Base-by-base conservation (phyloP, 176 grass and related monocot genomes). In the Oryza rufipogon region DNA sequence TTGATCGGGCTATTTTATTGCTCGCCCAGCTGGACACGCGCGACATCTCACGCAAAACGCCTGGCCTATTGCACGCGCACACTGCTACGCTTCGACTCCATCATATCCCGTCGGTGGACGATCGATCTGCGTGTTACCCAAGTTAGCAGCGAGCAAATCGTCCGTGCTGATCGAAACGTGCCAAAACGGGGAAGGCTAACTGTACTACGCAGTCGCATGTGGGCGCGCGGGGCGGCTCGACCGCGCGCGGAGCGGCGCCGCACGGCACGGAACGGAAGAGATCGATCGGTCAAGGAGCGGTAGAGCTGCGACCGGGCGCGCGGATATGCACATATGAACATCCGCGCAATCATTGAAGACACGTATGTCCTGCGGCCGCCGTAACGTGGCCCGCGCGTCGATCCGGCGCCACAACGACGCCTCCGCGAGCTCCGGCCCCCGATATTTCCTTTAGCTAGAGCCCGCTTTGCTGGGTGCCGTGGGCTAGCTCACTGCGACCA, bases 291-390 rank as follows among this genome's bases (percentile, higher is more conserved):
- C 44, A 85, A 64, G 41, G 3, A 14, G 49, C 11, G 49, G 47
- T 14, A 4, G 19, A 15, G 4, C 2, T 39, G 4, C 20, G 61
- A 36, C 13, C 63, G 14, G 64, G 7, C 67, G 9, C 13, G 23
- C 42, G 30, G 38, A 28, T 11, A 70, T 17, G 39, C 20, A 42
- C 60, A 17, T 19, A 38, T 56, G 30, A 75, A 68, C n/a, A 48
- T 28, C 42, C 22, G 17, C 17, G 44, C 83, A 86, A 86, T 82
- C 88, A 90, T 90, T 20, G 73, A 25, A 33, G 83, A 73, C 88
- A 90, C 83, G 88, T 86, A 90, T 36, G 78, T 48, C n/a, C 77
- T 41, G 77, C 77, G 76, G 81, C 38, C 38, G 77, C 64, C 48
- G 65, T 81, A 33, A 85, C 71, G 82, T 76, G 87, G 66, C 78